Evolutionary conservation across 176 grass and related monocot genomes (phyloP).

Genomic region (Oryza punctata): DNA sequence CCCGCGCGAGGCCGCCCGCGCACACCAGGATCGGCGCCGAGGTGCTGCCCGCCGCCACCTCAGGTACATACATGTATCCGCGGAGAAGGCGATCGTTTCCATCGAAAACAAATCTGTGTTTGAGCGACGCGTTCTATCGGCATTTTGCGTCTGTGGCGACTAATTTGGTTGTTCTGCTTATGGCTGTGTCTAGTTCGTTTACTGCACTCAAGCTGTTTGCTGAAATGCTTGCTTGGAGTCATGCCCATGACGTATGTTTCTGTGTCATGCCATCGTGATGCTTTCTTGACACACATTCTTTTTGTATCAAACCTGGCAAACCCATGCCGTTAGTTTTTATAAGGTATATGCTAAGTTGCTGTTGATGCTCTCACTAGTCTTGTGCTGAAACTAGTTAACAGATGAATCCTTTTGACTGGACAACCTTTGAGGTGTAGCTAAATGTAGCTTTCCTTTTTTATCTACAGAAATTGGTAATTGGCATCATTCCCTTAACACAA

Average conservation of each 20-base stretch:
- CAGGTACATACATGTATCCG: constrained; percentile 26
- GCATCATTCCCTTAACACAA: background rate
- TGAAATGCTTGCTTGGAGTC: constrained; percentile 4
- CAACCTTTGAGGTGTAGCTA: background rate
- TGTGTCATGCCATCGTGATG: background rate
- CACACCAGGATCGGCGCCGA: constrained; percentile 36
- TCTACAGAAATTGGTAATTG: background rate
- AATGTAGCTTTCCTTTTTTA: too few species aligned
- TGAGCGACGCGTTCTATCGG: background rate
- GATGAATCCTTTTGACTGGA: background rate
- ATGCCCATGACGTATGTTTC: background rate
- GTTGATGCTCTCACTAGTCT: background rate
- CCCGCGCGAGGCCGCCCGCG: constrained; percentile 9
- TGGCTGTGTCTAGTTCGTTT: background rate
- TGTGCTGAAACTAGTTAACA: background rate
- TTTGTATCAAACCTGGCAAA: background rate
- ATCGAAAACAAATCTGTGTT: background rate
- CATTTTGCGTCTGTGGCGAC: background rate
- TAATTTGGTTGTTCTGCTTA: background rate
- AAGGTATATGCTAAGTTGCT: background rate
- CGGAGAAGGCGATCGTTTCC: too few species aligned
- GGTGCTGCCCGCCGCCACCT: background rate
- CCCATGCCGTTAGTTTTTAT: background rate
- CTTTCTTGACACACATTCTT: background rate
- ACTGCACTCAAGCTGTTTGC: background rate